Percentiles rank a stretch among this genome's conserved stretches.
These are phyloP conservation scores for Cardamine resedifolia DNA, from an alignment of 345 rosid species.

Conservation along the genomic window DNA sequence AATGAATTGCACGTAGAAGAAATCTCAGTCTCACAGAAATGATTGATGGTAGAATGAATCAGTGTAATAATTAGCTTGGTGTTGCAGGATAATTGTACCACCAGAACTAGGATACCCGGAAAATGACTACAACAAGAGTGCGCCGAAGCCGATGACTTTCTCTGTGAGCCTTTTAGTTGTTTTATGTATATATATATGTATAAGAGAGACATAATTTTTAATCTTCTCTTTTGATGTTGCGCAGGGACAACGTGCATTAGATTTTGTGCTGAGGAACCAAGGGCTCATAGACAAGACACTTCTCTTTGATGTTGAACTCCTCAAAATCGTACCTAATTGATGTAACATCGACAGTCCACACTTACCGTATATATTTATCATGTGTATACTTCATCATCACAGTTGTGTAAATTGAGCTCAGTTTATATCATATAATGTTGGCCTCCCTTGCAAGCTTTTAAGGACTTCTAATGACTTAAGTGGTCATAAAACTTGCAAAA, in stretches of 20 bases:
- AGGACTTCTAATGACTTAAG: not conserved
- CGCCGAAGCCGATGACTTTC: slow-evolving; percentile 82
- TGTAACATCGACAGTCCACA: not conserved
- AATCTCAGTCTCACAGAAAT: not conserved
- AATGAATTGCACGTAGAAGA: not conserved
- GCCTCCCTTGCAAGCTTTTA: not conserved
- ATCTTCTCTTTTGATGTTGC: slow-evolving; percentile 13
- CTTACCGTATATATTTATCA: not conserved
- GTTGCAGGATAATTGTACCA: slow-evolving; percentile 90
- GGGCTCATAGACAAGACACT: slow-evolving; percentile 94
- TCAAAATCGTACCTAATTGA: slow-evolving; percentile 61
- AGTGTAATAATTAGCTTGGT: slow-evolving; percentile 43
- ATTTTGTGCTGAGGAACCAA: slow-evolving; percentile 93
- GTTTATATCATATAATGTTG: slow-evolving; percentile 2
- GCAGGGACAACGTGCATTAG: slow-evolving; percentile 95
- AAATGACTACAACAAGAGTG: slow-evolving; percentile 79
- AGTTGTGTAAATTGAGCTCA: slow-evolving; percentile 21
- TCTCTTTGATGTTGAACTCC: slow-evolving; percentile 90
- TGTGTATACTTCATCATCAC: slow-evolving; percentile 15
- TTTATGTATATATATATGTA: not conserved
- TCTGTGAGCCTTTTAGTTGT: slow-evolving; percentile 52
- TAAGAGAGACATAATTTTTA: not conserved
- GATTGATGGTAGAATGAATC: not conserved
- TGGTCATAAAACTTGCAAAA: not conserved
- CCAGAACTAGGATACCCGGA: slow-evolving; percentile 96